Evolutionary conservation across 495 filamentous ascomycete genomes (phyloP).

Genomic region (Chaetomium cochliodes): DNA sequence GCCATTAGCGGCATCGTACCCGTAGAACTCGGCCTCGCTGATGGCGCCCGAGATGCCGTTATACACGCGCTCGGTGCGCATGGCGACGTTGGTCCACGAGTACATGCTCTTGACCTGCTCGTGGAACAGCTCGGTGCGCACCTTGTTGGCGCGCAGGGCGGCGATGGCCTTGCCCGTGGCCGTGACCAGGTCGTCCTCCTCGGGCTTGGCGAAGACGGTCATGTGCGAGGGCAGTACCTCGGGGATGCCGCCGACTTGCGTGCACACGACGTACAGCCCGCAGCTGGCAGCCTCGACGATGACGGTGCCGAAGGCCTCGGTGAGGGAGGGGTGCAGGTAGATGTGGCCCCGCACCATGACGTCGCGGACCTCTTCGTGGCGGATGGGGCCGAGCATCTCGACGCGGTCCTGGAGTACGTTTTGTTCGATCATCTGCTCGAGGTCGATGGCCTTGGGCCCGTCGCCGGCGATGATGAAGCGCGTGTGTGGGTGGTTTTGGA

Average conservation of each 20-base stretch:
- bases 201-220: constrained; percentile 89
- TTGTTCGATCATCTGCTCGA: constrained; percentile 96
- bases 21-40: constrained; percentile 83
- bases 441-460: constrained; percentile 92
- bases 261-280: constrained; percentile 93
- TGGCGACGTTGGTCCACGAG: constrained; percentile 92
- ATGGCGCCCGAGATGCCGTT: constrained; percentile 83
- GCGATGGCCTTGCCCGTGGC: constrained; percentile 82
- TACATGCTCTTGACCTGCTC: constrained; percentile 98
- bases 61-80: constrained; percentile 91
- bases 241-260: constrained; percentile 92
- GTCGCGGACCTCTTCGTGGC: constrained; percentile 94
- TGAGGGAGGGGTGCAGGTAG: constrained; percentile 91
- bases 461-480: constrained; percentile 96
- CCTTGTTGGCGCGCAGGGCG: constrained; percentile 72
- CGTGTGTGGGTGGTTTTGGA: constrained; percentile 83
- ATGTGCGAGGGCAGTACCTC: constrained; percentile 92
- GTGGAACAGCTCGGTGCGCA: constrained; percentile 91
- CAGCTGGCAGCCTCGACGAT: constrained; percentile 96
- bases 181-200: constrained; percentile 84
- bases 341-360: constrained; percentile 99
- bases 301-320: constrained; percentile 96
- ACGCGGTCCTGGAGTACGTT: constrained; percentile 94
- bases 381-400: constrained; percentile 83
- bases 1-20: constrained; percentile 61